Percentiles rank a stretch among this genome's conserved stretches.
These are phyloP conservation scores for Astragalus glycyphyllos DNA, from an alignment of 306 rosid genomes.

Conservation along the genomic window DNA sequence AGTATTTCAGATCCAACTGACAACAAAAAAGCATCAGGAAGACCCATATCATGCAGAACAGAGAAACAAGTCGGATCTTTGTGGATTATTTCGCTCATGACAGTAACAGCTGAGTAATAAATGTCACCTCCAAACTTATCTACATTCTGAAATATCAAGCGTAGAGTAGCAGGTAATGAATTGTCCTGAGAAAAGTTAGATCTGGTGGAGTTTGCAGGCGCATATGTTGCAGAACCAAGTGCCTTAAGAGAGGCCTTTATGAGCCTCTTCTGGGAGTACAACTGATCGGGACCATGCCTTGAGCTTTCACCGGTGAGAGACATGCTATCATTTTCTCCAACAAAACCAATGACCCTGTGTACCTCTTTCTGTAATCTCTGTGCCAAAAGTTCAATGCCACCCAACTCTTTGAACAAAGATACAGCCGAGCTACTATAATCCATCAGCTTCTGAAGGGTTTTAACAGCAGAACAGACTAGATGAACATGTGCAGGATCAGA, in stretches of 20 bases:
- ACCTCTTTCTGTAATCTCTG: conserved; percentile 91
- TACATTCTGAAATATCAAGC: conserved; percentile 69
- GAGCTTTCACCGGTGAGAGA: conserved; percentile 78
- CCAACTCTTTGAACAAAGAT: conserved; percentile 91
- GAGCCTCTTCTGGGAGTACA: conserved; percentile 85
- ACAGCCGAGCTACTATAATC: conserved; percentile 98
- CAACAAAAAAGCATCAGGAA: conserved; percentile 85
- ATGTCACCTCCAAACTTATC: conserved; percentile 95
- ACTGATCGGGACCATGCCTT: conserved; percentile 64
- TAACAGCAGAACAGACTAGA: conserved; percentile 93
- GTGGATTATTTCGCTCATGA: conserved; percentile 96
- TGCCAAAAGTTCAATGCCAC: conserved; percentile 91
- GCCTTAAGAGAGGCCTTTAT: conserved; percentile 93
- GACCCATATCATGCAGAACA: conserved; percentile 91
- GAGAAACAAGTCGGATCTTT: conserved; percentile 93
- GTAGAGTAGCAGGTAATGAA: conserved; percentile 74
- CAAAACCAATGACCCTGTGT: conserved; percentile 74
- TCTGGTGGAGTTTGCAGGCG: conserved; percentile 70
- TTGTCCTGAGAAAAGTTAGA: conserved; percentile 70
- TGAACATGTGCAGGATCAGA: conserved; percentile 85
- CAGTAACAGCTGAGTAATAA: conserved; percentile 93
- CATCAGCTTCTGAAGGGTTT: conserved; percentile 99
- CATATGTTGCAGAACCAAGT: conserved; percentile 92
- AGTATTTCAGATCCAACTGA: conserved; percentile 79
- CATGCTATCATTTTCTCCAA: conserved; percentile 54